Base-by-base conservation (phyloP, 2,329 filamentous ascomycete genomes). In the Sarocladiaceae sp. region DNA sequence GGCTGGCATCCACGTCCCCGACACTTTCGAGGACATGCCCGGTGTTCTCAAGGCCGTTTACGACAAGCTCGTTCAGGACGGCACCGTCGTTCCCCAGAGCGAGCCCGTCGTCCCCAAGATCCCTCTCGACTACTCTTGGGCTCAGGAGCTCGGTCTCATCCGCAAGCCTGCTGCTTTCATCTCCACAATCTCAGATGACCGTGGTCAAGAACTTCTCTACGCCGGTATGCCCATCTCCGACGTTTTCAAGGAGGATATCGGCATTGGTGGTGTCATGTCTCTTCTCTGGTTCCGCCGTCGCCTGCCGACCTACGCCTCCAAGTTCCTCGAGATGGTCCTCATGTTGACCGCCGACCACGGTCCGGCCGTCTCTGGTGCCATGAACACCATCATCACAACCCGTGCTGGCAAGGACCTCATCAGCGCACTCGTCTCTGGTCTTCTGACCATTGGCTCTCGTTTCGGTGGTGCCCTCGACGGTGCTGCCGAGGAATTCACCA, bases 321-420 rank as follows among this genome's bases (percentile, higher is more conserved):
- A 95, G 74, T 98, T 98, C 80, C 74, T 98, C 57, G 93, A 98
- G 79, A 98, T 98, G 93, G 93, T 98, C 55, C 91, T 98, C 68
- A 98, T 98, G 93, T 82, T 98, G 63, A 98, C 93, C 63, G 93
- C 93, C 59, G 93, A 98, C 65, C 93, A 98, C 82, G 93, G 93
- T 71, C 93, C 93, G 45, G 93, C 93, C 58, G 93, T 98, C 58
- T 98, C 93, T 58, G 93, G 93, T 80, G 93, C 93, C 68, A 98
- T 98, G 93, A 98, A 98, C 84, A 98, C 93, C 66, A 98, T 98
- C 68, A 97, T 98, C 67, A 98, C 93, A 51, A 98, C 93, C 48
- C 88, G 93, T 86, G 93, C 93, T 52, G 93, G 93, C 68, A 98
- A 98, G 80, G 93, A 98, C 66, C 75, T 98, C 56, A 97, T 98